Conservation (phyloP, 2,329 filamentous ascomycete species). For the Colletotrichum sp. region DNA sequence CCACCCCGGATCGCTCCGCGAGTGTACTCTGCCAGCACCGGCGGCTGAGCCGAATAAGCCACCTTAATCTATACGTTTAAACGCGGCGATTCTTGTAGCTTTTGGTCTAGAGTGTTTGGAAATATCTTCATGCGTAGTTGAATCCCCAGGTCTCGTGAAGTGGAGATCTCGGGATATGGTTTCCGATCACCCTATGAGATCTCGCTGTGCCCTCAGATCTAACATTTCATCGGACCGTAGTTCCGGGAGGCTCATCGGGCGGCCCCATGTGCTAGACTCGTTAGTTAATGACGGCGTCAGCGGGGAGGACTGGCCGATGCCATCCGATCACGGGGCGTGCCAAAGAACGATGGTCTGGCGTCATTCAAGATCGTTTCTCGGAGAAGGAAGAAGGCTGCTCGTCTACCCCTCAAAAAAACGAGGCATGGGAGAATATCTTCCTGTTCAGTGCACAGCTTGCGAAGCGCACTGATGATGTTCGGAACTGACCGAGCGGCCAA, state of each 20-base stretch:
- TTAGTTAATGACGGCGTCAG: neutral
- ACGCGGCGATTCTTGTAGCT: neutral
- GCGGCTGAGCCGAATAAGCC: no score
- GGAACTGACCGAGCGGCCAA: neutral
- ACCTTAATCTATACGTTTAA: neutral
- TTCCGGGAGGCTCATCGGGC: neutral
- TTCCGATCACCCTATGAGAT: constrained; percentile 7
- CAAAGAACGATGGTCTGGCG: neutral
- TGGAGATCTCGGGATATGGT: constrained; percentile 1
- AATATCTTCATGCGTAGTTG: neutral
- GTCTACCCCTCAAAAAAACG: neutral
- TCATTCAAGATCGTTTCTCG: neutral
- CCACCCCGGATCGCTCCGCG: neutral
- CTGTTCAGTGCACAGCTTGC: neutral
- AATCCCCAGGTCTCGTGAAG: neutral
- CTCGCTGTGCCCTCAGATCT: neutral
- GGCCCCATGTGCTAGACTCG: neutral
- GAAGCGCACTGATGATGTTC: neutral
- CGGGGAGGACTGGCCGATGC: neutral
- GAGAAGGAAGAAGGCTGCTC: neutral
- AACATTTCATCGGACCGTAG: neutral
- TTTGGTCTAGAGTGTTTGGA: neutral
- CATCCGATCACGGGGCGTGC: neutral
- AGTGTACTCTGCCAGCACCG: neutral
- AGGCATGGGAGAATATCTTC: no score